Evolutionary conservation across 2,329 filamentous ascomycete species (phyloP).

Genomic region (Neopestalotiopsis sp.): DNA sequence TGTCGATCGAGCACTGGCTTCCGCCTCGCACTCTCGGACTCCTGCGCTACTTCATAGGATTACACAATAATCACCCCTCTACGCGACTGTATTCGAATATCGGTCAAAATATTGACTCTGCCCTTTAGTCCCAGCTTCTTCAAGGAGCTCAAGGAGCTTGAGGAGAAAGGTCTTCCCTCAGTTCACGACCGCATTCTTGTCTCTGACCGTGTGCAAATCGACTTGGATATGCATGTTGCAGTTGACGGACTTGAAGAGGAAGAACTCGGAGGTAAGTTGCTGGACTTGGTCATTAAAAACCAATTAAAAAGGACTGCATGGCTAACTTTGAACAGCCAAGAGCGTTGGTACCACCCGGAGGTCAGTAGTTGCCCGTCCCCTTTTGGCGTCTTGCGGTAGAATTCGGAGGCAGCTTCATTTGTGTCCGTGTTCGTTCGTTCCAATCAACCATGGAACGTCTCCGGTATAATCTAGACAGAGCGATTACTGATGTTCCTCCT

Average conservation of each 20-base stretch:
- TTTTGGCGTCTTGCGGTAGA: too few species aligned
- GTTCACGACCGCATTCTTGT: conserved; percentile 66
- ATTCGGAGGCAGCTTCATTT: too few species aligned
- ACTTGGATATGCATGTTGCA: conserved; percentile 67
- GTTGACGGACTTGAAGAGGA: conserved; percentile 71
- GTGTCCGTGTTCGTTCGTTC: too few species aligned
- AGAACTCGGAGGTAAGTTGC: conserved; percentile 43
- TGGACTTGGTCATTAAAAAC: not conserved
- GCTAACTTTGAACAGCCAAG: not conserved
- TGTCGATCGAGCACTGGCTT: not conserved
- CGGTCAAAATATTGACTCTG: not conserved
- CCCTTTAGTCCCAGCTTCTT: conserved; percentile 60
- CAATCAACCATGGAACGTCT: too few species aligned
- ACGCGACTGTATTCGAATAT: not conserved
- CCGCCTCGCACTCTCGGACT: not conserved
- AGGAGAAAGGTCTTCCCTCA: conserved; percentile 62
- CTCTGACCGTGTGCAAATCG: conserved; percentile 65
- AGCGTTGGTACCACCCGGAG: conserved; percentile 44
- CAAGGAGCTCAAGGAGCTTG: conserved; percentile 65
- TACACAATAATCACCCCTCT: too few species aligned
- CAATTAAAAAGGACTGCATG: not conserved
- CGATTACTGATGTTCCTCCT: too few species aligned
- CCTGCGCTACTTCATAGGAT: too few species aligned
- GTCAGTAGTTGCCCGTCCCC: too few species aligned
- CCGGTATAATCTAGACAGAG: too few species aligned